Percentiles rank a stretch among this genome's conserved stretches.
Conservation (phyloP, 2,329 filamentous ascomycete genomes). For the Paraphoma chrysanthemicola region DNA sequence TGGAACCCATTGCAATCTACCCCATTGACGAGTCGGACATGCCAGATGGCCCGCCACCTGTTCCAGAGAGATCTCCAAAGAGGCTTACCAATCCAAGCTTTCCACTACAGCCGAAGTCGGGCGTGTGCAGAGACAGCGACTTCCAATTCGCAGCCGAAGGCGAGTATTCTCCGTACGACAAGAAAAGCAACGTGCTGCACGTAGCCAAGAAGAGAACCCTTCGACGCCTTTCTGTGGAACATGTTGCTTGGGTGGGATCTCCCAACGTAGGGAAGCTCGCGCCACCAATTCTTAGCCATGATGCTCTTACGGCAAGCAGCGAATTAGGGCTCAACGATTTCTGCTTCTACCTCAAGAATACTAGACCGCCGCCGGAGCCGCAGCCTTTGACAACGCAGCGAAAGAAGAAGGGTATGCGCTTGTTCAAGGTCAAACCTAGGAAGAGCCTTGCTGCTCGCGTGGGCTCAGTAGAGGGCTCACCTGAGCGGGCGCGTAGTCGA, state of each 20-base stretch:
- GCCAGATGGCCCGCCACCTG: constrained; percentile 19
- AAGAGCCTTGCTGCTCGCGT: constrained; percentile 32
- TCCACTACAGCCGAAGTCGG: constrained; percentile 15
- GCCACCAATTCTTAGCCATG: constrained; percentile 42
- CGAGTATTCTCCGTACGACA: constrained; percentile 30
- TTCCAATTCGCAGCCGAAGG: constrained; percentile 31
- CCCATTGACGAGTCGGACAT: constrained; percentile 23
- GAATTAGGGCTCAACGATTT: constrained; percentile 38
- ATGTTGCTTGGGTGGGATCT: constrained; percentile 24
- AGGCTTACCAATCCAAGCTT: constrained; percentile 26
- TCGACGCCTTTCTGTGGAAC: constrained; percentile 10
- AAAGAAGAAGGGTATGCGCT: constrained; percentile 25
- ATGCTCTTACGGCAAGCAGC: constrained; percentile 35
- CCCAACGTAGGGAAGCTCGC: constrained; percentile 33
- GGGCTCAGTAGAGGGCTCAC: constrained; percentile 28
- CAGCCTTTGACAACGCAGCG: constrained; percentile 13
- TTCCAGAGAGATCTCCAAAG: constrained; percentile 34
- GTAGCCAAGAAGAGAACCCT: constrained; percentile 15
- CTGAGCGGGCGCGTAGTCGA: constrained; percentile 19
- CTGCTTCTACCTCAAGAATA: constrained; percentile 38
- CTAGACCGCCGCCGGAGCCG: constrained; percentile 29
- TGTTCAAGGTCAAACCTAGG: constrained; percentile 32
- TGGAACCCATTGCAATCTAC: constrained; percentile 18
- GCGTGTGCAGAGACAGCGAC: constrained; percentile 25
- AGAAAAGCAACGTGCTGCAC: constrained; percentile 15